Base-by-base conservation (phyloP, 164 flowering plant genomes). In the Cinnamomum chago region DNA sequence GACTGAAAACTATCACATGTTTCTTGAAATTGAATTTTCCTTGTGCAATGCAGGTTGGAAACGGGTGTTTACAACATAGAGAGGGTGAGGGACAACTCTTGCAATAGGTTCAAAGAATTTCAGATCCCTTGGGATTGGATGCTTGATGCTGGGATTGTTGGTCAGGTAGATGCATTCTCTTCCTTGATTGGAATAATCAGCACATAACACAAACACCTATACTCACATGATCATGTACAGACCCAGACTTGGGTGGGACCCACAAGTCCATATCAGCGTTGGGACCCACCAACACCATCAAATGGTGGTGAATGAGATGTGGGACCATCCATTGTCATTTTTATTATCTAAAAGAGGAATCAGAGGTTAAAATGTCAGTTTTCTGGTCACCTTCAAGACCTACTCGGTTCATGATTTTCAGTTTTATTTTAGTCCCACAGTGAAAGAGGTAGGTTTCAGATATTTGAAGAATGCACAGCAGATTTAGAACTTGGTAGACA, bases 21-120 rank as follows among this genome's bases (percentile, higher is more conserved):
- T 55, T 14, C n/a, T 55, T 55, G 60, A 55, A 55, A 55, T 55
- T 13, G 60, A 47, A 40, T 71, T 24, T 64, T 28, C 20, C 62
- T 58, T 52, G 13, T 9, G 23, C 30, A 66, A 77, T 77, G 76
- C 88, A 92, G 95, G 83, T 79, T 90, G 79, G 97, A 92, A 79
- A 72, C 76, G 71, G 82, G 87, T 30, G 82, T 90, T 25, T 79
- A 75, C 71, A 83, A 82, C 71, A 72, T 74, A 7, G 89, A 86
- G 71, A 87, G 85, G 71, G 77, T 70, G 15, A 84, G 93, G 75
- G 97, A 89, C 5, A 80, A 79, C 20, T 75, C 83, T 0, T 76
- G 85, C 75, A 90, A 82, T 79, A 90, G 76, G 74, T 92, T 86
- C 85, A 78, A 73, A 52, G 83, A 73, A 6, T 73, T 75, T 22